Evolutionary conservation across 108 stramenopile species (phyloP).

Genomic region (Aurantiochytrium sp.): DNA sequence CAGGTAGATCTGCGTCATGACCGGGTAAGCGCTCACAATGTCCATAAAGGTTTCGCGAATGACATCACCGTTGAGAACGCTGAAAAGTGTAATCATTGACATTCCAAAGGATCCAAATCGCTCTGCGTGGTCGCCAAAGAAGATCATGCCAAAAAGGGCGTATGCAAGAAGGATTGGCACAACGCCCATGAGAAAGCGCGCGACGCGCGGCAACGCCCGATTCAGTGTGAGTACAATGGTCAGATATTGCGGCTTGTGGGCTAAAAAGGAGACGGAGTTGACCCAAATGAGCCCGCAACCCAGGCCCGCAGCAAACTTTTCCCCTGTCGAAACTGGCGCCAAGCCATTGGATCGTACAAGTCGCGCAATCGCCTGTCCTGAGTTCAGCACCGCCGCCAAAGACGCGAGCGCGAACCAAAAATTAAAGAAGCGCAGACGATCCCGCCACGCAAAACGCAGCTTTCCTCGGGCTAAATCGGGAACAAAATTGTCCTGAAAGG

Average conservation of each 20-base stretch:
- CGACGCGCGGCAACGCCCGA: background rate
- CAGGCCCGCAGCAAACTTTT: background rate
- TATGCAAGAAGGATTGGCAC: background rate
- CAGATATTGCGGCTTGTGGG: background rate
- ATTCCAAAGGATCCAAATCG: background rate
- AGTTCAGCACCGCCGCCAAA: background rate
- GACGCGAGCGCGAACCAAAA: background rate
- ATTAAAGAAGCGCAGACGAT: background rate
- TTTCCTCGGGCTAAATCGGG: background rate
- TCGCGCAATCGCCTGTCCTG: background rate
- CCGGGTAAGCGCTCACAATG: background rate
- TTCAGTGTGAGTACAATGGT: constrained; percentile 5
- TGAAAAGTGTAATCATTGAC: background rate
- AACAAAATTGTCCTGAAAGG: background rate
- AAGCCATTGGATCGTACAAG: background rate
- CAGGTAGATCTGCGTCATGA: constrained; percentile 3
- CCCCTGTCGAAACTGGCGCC: background rate
- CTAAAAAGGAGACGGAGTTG: background rate
- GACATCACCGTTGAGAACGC: constrained; percentile 20
- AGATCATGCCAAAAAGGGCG: background rate
- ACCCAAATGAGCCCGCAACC: background rate
- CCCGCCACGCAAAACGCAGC: background rate
- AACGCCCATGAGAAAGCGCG: background rate
- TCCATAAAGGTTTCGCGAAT: constrained; percentile 7
- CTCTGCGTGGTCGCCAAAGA: background rate